Conservation (phyloP, 441 rosid genomes). For the Gossypium davidsonii region DNA sequence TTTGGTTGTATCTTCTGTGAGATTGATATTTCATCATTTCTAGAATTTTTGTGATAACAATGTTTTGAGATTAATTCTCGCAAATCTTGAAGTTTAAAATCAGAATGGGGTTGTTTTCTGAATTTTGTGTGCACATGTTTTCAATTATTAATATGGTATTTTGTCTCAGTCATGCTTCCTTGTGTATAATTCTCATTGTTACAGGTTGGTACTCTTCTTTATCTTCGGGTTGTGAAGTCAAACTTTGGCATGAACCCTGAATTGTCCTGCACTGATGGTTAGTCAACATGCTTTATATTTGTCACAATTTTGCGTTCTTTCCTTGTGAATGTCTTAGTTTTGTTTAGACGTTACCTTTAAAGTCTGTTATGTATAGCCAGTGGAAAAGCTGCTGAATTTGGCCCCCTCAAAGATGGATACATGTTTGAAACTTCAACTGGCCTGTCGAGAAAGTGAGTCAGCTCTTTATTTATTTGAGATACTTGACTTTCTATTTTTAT, state of each 20-base stretch:
- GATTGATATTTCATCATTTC: background rate
- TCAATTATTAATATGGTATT: background rate
- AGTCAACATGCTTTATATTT: constrained; percentile 18
- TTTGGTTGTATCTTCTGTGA: background rate
- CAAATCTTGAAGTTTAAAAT: background rate
- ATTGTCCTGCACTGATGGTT: constrained; percentile 68
- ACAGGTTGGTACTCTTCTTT: constrained; percentile 70
- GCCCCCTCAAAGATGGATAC: constrained; percentile 71
- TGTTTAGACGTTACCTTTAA: constrained; percentile 1
- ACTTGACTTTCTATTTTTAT: background rate
- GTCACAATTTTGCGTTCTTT: background rate
- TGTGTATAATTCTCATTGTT: constrained; percentile 16
- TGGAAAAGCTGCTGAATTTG: constrained; percentile 83
- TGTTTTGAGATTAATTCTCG: background rate
- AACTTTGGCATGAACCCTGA: constrained; percentile 77
- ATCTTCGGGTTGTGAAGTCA: constrained; percentile 74
- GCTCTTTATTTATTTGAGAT: background rate
- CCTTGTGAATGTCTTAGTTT: background rate
- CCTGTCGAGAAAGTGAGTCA: constrained; percentile 68
- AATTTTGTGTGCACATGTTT: background rate
- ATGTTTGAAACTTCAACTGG: constrained; percentile 87
- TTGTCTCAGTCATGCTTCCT: background rate
- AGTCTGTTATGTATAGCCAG: constrained; percentile 37
- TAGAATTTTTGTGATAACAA: background rate
- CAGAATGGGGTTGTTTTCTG: background rate